Conservation (phyloP, 495 filamentous ascomycete species). For the Hypoxylon cercidicola region DNA sequence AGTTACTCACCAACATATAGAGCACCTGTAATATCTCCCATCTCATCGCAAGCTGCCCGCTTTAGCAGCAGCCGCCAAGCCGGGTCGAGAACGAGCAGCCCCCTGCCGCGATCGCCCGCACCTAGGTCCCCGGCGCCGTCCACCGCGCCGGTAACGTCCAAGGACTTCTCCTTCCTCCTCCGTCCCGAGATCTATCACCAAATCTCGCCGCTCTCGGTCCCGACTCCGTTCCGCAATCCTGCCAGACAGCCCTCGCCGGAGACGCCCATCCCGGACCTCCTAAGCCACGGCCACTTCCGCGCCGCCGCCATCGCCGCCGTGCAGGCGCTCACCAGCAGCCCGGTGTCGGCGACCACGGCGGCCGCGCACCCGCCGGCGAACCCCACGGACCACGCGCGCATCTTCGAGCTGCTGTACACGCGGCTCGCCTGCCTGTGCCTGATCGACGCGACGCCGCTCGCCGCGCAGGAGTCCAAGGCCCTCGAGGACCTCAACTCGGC, state of each 20-base stretch:
- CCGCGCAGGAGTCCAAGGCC: conserved; percentile 85
- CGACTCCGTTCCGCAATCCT: conserved; percentile 67
- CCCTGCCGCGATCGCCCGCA: conserved; percentile 28
- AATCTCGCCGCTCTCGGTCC: conserved; percentile 72
- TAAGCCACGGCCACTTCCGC: conserved; percentile 71
- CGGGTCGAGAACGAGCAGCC: conserved; percentile 33
- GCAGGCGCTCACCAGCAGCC: conserved; percentile 69
- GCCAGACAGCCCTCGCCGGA: conserved; percentile 56
- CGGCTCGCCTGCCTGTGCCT: conserved; percentile 86
- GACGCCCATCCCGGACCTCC: conserved; percentile 63
- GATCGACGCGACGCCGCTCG: conserved; percentile 71
- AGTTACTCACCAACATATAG: conserved; percentile 27
- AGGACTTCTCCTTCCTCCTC: conserved; percentile 83
- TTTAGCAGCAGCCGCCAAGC: conserved; percentile 32
- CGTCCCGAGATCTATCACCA: conserved; percentile 84
- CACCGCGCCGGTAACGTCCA: conserved; percentile 50
- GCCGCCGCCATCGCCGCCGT: conserved; percentile 78
- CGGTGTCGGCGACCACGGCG: conserved; percentile 35
- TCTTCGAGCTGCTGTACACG: conserved; percentile 83
- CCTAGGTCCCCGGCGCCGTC: conserved; percentile 41
- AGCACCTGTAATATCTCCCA: conserved; percentile 42
- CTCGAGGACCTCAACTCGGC: conserved; percentile 80
- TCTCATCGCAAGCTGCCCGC: conserved; percentile 32
- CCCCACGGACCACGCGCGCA: conserved; percentile 65
- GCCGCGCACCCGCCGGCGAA: conserved; percentile 55